A percentile compares a stretch with the other conserved stretches of the same genome.
Conservation (phyloP, 495 filamentous ascomycete genomes). For the Letharia columbiana region DNA sequence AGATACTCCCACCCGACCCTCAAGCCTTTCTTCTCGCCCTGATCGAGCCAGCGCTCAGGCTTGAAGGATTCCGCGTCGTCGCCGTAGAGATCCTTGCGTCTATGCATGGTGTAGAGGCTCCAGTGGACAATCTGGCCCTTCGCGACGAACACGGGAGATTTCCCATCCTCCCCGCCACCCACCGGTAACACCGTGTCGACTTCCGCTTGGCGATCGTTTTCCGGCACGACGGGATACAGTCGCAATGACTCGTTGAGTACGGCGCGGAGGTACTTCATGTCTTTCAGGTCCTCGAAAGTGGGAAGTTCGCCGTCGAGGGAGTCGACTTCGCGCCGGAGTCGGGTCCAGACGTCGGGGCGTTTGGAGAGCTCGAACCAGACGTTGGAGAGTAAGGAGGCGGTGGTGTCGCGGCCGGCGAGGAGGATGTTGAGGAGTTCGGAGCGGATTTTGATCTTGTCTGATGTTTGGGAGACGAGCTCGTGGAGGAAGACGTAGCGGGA, state of each 20-base stretch:
- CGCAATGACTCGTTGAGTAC: conserved; percentile 45
- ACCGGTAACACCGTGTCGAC: conserved; percentile 42
- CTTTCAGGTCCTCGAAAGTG: conserved; percentile 38
- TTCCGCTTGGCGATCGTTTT: conserved; percentile 46
- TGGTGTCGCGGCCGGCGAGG: conserved; percentile 57
- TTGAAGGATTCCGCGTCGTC: conserved; percentile 30
- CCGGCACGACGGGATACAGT: conserved; percentile 50
- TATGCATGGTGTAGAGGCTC: conserved; percentile 29
- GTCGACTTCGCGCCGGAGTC: conserved; percentile 17
- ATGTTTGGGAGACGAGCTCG: conserved; percentile 51
- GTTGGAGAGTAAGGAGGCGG: conserved; percentile 27
- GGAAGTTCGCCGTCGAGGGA: conserved; percentile 30
- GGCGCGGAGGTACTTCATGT: conserved; percentile 43
- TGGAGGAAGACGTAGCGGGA: conserved; percentile 54
- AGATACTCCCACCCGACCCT: conserved; percentile 49
- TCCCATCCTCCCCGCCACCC: conserved; percentile 45
- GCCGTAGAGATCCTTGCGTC: conserved; percentile 31
- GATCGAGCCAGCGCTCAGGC: conserved; percentile 24
- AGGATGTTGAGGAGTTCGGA: conserved; percentile 59
- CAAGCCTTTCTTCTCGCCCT: conserved; percentile 17
- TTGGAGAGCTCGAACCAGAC: conserved; percentile 22
- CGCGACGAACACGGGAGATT: conserved; percentile 38
- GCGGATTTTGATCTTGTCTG: conserved; percentile 49
- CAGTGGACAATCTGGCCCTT: conserved; percentile 30
- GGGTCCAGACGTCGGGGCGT: conserved; percentile 16